Percentiles rank a stretch among this genome's conserved stretches.
phyloP scores from a whole-genome alignment of 371 early-diverging fungal genomes.

The Syncephalastrum contaminatum region DNA sequence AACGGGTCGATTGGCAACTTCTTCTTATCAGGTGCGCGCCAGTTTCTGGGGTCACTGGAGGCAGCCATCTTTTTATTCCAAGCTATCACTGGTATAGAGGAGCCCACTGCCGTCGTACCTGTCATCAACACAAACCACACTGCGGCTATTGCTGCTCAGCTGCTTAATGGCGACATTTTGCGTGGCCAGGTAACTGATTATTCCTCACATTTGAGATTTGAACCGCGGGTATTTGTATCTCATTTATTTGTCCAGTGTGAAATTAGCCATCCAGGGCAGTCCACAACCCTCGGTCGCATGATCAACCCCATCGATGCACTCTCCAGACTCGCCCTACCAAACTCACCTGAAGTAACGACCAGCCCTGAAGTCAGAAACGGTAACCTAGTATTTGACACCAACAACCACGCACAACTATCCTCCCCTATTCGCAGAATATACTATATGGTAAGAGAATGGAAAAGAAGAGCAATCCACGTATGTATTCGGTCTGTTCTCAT shows the following conservation, averaged over 20 bases:
- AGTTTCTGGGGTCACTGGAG: slow-evolving; percentile 67
- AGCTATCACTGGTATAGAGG: slow-evolving; percentile 58
- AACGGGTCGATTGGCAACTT: slow-evolving; percentile 77
- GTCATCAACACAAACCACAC: slow-evolving; percentile 61
- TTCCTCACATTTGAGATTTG: too few species aligned
- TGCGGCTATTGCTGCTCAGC: slow-evolving; percentile 60
- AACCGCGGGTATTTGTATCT: too few species aligned
- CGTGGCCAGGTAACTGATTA: slow-evolving; percentile 42
- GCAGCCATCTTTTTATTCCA: slow-evolving; percentile 68
- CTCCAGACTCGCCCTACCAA: slow-evolving; percentile 18
- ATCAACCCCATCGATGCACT: slow-evolving; percentile 28
- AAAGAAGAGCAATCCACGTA: too few species aligned
- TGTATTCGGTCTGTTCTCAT: not conserved
- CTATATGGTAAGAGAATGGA: slow-evolving; percentile 37
- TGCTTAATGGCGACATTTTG: slow-evolving; percentile 54
- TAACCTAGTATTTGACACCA: slow-evolving; percentile 49
- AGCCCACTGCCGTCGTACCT: slow-evolving; percentile 59
- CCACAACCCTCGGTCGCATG: not conserved
- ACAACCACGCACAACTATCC: slow-evolving; percentile 25
- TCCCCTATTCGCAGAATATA: slow-evolving; percentile 57
- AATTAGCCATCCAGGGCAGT: slow-evolving; percentile 27
- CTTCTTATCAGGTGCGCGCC: slow-evolving; percentile 70
- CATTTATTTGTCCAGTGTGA: slow-evolving; percentile 46
- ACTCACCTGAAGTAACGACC: not conserved
- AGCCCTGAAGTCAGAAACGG: slow-evolving; percentile 5